Conservation (phyloP, 1,284 basidiomycete genomes). For the Mycena citricolor region DNA sequence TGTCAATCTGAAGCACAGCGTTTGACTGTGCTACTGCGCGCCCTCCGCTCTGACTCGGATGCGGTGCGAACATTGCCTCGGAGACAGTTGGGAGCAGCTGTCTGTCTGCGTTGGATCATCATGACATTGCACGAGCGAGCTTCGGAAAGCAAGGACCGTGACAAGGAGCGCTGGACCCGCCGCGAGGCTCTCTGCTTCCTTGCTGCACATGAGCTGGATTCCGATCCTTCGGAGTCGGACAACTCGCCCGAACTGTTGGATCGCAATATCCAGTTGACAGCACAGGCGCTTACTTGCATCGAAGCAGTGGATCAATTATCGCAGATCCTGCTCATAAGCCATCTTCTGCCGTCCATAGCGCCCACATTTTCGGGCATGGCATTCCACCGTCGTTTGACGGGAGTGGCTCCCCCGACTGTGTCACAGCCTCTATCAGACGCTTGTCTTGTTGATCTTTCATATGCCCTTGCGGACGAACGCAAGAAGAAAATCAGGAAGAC, state of each 20-base stretch:
- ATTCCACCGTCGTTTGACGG: conserved; percentile 54
- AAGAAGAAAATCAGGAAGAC: conserved; percentile 42
- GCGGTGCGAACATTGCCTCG: conserved; percentile 47
- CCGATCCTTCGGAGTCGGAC: conserved; percentile 5
- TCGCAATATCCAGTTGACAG: conserved; percentile 69
- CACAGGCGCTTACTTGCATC: conserved; percentile 62
- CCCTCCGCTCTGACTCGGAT: conserved; percentile 55
- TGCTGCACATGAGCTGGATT: conserved; percentile 43
- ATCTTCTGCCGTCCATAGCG: conserved; percentile 45
- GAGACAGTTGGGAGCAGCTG: conserved; percentile 43
- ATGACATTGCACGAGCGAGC: conserved; percentile 49
- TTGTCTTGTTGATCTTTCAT: conserved; percentile 47
- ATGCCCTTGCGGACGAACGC: conserved; percentile 47
- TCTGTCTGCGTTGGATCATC: conserved; percentile 64
- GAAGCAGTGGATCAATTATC: conserved; percentile 59
- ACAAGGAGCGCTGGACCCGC: conserved; percentile 68
- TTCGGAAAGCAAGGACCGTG: conserved; percentile 51
- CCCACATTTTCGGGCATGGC: conserved; percentile 54
- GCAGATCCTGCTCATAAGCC: conserved; percentile 56
- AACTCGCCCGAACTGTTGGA: conserved; percentile 42
- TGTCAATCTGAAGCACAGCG: conserved; percentile 53
- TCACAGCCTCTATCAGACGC: conserved; percentile 46
- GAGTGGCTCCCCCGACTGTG: conserved; percentile 26
- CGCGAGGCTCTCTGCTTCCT: conserved; percentile 68
- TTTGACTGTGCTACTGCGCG: conserved; percentile 55